A percentile compares a stretch with the other conserved stretches of the same genome.
These are phyloP conservation scores for Pelargonium myrrhifolium DNA, from an alignment of 441 rosid species.

Conservation along the genomic window DNA sequence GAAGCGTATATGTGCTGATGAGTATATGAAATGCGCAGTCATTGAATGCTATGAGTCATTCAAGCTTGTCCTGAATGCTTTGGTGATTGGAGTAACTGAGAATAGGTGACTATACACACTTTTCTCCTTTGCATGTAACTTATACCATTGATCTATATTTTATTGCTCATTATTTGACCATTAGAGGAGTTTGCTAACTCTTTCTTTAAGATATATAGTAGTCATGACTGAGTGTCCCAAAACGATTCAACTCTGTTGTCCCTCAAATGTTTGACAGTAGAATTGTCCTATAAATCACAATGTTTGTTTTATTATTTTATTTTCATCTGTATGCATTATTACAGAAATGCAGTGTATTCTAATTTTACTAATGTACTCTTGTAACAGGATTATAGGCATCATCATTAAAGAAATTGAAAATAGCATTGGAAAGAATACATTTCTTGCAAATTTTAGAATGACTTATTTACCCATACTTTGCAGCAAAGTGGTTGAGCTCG, in stretches of 20 bases:
- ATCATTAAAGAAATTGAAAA: conserved; percentile 85
- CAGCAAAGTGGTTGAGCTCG: conserved; percentile 78
- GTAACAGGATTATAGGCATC: conserved; percentile 74
- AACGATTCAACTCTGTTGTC: neutral
- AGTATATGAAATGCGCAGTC: too few relatives aligned
- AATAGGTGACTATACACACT: too few relatives aligned
- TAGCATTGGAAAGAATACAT: conserved; percentile 71
- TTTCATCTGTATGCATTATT: neutral
- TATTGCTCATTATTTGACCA: too few relatives aligned
- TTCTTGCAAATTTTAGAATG: conserved; percentile 87
- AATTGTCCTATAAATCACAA: neutral
- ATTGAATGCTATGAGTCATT: too few relatives aligned
- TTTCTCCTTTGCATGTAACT: too few relatives aligned
- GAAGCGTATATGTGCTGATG: too few relatives aligned
- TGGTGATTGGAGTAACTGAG: too few relatives aligned
- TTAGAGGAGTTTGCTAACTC: too few relatives aligned
- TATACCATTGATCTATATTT: too few relatives aligned
- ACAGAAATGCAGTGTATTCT: neutral
- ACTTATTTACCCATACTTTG: conserved; percentile 66
- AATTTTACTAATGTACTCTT: conserved; percentile 19
- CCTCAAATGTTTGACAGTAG: neutral
- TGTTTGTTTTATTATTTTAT: neutral
- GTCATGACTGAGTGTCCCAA: conserved; percentile 6
- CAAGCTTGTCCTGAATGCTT: too few relatives aligned
- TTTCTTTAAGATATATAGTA: too few relatives aligned